phyloP scores from a whole-genome alignment of 305 asterid genomes.

The Ilex paraguariensis region DNA sequence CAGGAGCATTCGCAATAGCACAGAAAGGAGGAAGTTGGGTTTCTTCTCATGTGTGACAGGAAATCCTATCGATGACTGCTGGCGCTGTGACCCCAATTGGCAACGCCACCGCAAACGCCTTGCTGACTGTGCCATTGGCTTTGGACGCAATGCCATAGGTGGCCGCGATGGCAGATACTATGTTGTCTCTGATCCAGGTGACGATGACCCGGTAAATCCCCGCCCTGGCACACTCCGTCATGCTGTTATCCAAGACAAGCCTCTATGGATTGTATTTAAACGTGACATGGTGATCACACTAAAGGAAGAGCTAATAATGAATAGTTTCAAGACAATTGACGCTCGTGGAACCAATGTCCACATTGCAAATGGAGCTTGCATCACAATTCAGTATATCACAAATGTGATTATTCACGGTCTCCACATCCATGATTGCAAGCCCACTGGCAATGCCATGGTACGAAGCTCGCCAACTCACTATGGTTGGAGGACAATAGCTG shows the following conservation, averaged over 20 bases:
- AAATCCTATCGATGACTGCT: slow-evolving; percentile 73
- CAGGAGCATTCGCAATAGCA: slow-evolving; percentile 43
- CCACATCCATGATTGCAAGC: slow-evolving; percentile 61
- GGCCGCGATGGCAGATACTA: slow-evolving; percentile 70
- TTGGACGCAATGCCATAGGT: slow-evolving; percentile 61
- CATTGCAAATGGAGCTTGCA: slow-evolving; percentile 61
- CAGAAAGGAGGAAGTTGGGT: slow-evolving; percentile 57
- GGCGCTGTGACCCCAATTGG: slow-evolving; percentile 69
- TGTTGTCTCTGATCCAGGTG: slow-evolving; percentile 50
- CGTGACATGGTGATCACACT: slow-evolving; percentile 65
- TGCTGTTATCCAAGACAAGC: slow-evolving; percentile 63
- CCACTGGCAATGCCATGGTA: slow-evolving; percentile 73
- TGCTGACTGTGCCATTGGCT: slow-evolving; percentile 67
- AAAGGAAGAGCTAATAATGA: slow-evolving; percentile 65
- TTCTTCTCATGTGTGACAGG: slow-evolving; percentile 52
- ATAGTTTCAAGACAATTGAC: slow-evolving; percentile 79
- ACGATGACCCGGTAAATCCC: slow-evolving; percentile 64
- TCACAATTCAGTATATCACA: slow-evolving; percentile 44
- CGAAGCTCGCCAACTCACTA: slow-evolving; percentile 54
- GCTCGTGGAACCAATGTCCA: slow-evolving; percentile 70
- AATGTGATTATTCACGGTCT: slow-evolving; percentile 70
- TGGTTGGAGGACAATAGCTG: slow-evolving; percentile 64
- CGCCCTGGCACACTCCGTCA: slow-evolving; percentile 67
- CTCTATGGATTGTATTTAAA: slow-evolving; percentile 71
- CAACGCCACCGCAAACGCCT: slow-evolving; percentile 50